phyloP scores from a whole-genome alignment of 305 asterid species.

The Salvia sclarea region DNA sequence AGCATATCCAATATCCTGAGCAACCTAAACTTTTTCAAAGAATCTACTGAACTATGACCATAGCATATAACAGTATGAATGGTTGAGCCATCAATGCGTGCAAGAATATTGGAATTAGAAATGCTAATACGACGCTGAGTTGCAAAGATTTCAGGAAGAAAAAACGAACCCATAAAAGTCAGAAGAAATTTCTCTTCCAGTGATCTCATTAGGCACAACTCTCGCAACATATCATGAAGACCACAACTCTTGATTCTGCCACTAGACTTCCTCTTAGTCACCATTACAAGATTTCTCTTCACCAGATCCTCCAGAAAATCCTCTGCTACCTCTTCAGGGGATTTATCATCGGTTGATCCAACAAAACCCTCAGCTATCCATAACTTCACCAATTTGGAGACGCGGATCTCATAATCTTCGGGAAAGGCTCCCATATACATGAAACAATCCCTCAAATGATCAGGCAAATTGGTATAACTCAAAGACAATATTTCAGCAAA shows the following conservation, averaged over 20 bases:
- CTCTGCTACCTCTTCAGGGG: not conserved
- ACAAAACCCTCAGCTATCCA: constrained; percentile 9
- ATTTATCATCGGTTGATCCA: not conserved
- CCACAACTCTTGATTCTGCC: constrained; percentile 3
- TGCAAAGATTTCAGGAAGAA: not conserved
- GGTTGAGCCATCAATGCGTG: not conserved
- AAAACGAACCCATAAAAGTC: not conserved
- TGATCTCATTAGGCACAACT: not conserved
- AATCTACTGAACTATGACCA: not conserved
- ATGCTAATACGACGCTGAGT: not conserved
- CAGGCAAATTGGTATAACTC: not conserved
- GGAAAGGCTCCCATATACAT: constrained; percentile 11
- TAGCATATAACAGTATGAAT: not conserved
- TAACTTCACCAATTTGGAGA: not conserved
- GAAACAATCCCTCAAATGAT: not conserved
- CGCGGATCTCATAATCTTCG: constrained; percentile 1
- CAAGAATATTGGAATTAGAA: not conserved
- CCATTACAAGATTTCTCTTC: constrained; percentile 8
- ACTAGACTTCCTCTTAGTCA: not conserved
- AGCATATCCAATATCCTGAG: constrained; percentile 4
- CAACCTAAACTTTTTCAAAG: not conserved
- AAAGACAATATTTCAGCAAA: not conserved
- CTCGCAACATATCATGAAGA: constrained; percentile 10
- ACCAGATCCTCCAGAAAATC: constrained; percentile 1
- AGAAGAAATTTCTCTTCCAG: constrained; percentile 5